Conservation (phyloP, 345 rosid species). For the Boechera retrofracta region DNA sequence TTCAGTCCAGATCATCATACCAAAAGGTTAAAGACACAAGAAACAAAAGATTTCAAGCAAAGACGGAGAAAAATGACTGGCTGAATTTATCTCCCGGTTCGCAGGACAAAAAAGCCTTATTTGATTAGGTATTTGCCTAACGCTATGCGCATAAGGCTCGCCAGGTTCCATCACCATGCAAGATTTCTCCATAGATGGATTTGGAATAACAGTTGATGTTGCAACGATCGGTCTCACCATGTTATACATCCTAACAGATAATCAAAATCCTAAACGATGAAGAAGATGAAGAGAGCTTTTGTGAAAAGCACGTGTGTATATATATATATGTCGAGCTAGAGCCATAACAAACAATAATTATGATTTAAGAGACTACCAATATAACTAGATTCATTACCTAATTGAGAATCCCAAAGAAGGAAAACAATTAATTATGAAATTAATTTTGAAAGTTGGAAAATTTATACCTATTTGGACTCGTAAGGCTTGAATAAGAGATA, state of each 20-base stretch:
- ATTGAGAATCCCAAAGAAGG: background rate
- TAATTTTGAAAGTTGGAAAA: background rate
- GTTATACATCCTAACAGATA: background rate
- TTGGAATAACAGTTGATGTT: background rate
- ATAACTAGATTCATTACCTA: slow-evolving; percentile 1
- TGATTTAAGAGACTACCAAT: background rate
- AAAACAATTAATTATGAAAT: background rate
- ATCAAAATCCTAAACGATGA: background rate
- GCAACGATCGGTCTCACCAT: background rate
- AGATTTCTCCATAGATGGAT: background rate
- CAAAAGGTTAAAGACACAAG: background rate
- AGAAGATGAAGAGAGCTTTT: background rate
- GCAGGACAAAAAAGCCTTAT: background rate
- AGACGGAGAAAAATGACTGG: background rate
- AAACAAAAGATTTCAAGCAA: background rate
- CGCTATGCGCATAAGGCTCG: background rate
- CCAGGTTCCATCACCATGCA: background rate
- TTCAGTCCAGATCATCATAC: background rate
- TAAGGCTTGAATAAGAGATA: background rate
- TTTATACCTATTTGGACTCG: background rate
- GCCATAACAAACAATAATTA: background rate
- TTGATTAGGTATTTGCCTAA: background rate
- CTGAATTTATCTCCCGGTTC: background rate
- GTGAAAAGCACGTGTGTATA: background rate
- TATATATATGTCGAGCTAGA: background rate